Evolutionary conservation across 2,329 filamentous ascomycete species (phyloP).

Genomic region (Neopestalotiopsis rosae): DNA sequence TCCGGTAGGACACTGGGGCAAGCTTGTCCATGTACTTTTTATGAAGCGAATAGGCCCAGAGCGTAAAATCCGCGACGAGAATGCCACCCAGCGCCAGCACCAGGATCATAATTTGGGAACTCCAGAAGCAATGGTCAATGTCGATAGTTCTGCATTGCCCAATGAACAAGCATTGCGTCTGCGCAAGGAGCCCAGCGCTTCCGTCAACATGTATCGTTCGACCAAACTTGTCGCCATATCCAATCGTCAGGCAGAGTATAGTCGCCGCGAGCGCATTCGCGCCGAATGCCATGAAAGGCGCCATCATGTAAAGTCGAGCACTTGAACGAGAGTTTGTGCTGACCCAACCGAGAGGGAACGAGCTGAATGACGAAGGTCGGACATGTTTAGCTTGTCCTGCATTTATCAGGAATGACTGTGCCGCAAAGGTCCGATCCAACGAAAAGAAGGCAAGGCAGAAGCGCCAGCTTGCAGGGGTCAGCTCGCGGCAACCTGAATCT

Average conservation of each 20-base stretch:
- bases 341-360: background rate
- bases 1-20: background rate
- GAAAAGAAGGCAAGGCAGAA: background rate
- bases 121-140: slow-evolving; percentile 8
- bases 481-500: background rate
- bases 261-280: slow-evolving; percentile 9
- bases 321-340: no score
- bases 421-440: background rate
- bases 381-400: background rate
- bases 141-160: background rate
- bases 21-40: background rate
- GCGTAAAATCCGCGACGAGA: background rate
- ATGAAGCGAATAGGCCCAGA: slow-evolving; percentile 10
- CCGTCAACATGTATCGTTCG: background rate
- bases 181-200: background rate
- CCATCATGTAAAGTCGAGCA: background rate
- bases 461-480: background rate
- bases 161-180: slow-evolving; percentile 8
- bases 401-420: background rate
- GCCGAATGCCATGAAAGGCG: background rate
- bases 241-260: slow-evolving; percentile 7
- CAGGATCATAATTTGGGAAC: slow-evolving; percentile 2
- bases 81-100: slow-evolving; percentile 9
- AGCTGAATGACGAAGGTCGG: background rate
- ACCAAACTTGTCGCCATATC: background rate